Evolutionary conservation across 2,329 filamentous ascomycete species (phyloP), one percentile per base, ranked within the genome.

Genomic region (Phoma herbarum): DNA sequence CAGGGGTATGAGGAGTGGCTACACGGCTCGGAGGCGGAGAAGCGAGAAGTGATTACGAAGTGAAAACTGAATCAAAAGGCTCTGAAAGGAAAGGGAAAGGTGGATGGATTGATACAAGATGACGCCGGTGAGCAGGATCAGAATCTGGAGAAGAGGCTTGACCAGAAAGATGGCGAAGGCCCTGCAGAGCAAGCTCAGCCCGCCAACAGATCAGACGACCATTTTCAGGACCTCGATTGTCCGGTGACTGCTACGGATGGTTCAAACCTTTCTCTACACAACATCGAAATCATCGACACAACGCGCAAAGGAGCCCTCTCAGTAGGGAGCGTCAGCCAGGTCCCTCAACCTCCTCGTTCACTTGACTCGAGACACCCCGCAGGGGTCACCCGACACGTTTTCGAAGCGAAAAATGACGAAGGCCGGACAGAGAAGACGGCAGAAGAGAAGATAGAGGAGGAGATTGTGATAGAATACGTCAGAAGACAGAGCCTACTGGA

Each of bases 321-420:
- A 37, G 33, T 3, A 37, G 33, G 16, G 3, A 37, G 33, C 33
- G 2, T 10, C 33, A 18, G 33, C 3, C n/a, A 18, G 33, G 6
- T 9, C 33, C 10, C 4, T 29, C 47, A 22, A 14, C 1, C 7
- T 4, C 25, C 35, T 23, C 31, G 22, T 28, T 26, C 37, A 18
- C 22, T 23, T 8, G 49, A 52, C 71, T 12, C 59, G 64, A 25
- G 68, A 70, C 44, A 72, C 65, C 47, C 61, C 69, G 56, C 48
- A 59, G 18, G 65, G 60, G 4, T 20, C 11, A 43, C 39, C 16
- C 49, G 26, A n/a, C 25, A 20, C 9, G 49, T 26, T 12, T 52
- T 44, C 22, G 20, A 44, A 8, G 28, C 49, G 16, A 66, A 70
- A 26, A 63, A 71, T 75, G 75, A 66, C 75, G 52, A 79, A 84